Evolutionary conservation across 1,139 yeast genomes (phyloP), one percentile per base, ranked within the genome.

Genomic region (Suhomyces terraborum): DNA sequence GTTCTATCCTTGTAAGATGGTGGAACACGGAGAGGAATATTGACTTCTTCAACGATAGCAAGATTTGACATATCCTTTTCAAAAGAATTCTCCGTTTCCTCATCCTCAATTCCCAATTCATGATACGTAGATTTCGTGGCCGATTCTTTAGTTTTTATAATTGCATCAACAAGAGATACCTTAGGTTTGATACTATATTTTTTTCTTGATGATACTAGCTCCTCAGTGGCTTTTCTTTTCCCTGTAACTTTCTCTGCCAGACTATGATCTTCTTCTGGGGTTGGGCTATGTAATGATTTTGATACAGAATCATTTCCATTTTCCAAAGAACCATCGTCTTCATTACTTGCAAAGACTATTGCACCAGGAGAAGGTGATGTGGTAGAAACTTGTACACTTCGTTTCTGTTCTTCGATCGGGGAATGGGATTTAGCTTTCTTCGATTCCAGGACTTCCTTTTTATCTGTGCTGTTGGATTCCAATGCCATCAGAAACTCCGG

Each of bases 41-140:
- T 66, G 3, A 66, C 60, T 6, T 60, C 58, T 45, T 71, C 75
- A 2, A 71, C 70, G 4, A 67, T 64, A 1, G 70, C 67, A 27
- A 69, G 52, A 33, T 66, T 46, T n/a, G 46, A 44, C 22, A 56
- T 33, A 8, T 48, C 41, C 1, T 40, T 26, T 13, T 46, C 34
- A 7, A 45, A 45, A 6, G 33, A 31, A 4, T 41, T 32, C 4
- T 50, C 43, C 2, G 38, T 47, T 3, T 50, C 54, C 6, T 50
- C 54, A 7, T 50, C 54, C 6, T 50, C 54, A 7, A 64, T 47
- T 3, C 69, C 69, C 8, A 67, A 51, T 34, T 67, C 67, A 30
- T 55, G 47, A 26, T 64, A 59, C n/a, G 62, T 51, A 4, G 50
- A 44, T 16, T 57, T 54, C 3, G 48, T 50, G 4, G 68, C 66